These are phyloP conservation scores for Paraphoma chrysanthemicola DNA, from an alignment of 2,329 filamentous ascomycete genomes.

Conservation along the genomic window DNA sequence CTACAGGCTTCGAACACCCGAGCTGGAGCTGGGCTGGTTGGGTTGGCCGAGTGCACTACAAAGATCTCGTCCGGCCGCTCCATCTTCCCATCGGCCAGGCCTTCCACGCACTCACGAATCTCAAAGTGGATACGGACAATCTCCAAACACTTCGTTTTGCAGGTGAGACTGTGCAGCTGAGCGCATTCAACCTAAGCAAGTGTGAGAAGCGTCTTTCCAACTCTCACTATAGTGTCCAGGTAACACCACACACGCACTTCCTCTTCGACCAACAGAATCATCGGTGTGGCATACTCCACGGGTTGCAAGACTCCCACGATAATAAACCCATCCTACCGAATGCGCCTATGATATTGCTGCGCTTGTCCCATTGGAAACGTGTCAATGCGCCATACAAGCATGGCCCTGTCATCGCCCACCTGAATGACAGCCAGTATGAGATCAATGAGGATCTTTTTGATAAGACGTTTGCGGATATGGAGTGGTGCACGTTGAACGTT, in stretches of 20 bases:
- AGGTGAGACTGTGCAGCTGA: background rate
- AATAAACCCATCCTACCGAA: background rate
- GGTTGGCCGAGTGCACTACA: background rate
- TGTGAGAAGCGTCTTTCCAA: background rate
- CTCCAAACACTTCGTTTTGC: background rate
- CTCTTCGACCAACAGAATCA: conserved; percentile 1
- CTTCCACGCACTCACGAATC: background rate
- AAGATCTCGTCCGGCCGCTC: conserved; percentile 3
- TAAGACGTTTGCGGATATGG: conserved; percentile 1
- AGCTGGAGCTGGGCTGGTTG: conserved; percentile 9
- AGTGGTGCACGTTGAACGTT: conserved; percentile 8
- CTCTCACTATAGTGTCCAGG: background rate
- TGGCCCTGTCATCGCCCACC: conserved; percentile 5
- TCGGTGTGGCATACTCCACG: conserved; percentile 5
- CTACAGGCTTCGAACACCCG: background rate
- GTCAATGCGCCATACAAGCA: background rate
- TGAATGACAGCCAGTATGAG: background rate
- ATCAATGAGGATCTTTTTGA: conserved; percentile 1
- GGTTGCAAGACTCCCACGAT: background rate
- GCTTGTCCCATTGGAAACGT: background rate
- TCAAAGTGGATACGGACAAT: background rate
- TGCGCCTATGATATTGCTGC: background rate
- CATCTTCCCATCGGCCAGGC: conserved; percentile 4
- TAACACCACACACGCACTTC: conserved; percentile 3
- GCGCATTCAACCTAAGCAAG: background rate